These are phyloP conservation scores for Guadua angustifolia DNA, from an alignment of 176 grass and related monocot species.

Conservation along the genomic window DNA sequence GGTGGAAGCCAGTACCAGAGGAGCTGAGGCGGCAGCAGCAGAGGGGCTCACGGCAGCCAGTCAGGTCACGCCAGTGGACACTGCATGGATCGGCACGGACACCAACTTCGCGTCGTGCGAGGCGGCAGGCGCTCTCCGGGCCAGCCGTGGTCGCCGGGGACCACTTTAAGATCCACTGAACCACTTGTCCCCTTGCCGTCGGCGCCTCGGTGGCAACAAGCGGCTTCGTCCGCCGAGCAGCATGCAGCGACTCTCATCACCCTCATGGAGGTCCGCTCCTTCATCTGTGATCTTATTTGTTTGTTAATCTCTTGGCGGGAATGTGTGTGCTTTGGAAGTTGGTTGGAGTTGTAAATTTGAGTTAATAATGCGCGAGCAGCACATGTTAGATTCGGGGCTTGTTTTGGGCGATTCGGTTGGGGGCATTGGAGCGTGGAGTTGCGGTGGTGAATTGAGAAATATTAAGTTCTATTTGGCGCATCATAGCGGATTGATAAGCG, in stretches of 20 bases:
- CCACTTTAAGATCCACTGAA: slow-evolving; percentile 93
- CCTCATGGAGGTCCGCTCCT: slow-evolving; percentile 79
- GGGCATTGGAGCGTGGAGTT: background rate
- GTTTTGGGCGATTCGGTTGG: background rate
- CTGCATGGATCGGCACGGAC: slow-evolving; percentile 86
- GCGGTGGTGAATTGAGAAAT: slow-evolving; percentile 3
- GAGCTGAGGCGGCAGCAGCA: slow-evolving; percentile 69
- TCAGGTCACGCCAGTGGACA: slow-evolving; percentile 87
- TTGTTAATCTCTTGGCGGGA: background rate
- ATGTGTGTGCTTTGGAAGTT: background rate
- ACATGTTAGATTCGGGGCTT: background rate
- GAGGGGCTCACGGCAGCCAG: slow-evolving; percentile 52
- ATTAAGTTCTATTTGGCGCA: background rate
- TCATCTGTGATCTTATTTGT: background rate
- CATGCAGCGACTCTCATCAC: slow-evolving; percentile 81
- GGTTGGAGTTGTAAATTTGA: slow-evolving; percentile 4
- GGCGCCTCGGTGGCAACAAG: slow-evolving; percentile 83
- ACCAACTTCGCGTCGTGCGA: slow-evolving; percentile 86
- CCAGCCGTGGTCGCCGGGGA: slow-evolving; percentile 88
- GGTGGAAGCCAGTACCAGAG: too few species aligned
- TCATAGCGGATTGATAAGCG: background rate
- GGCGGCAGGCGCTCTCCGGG: slow-evolving; percentile 87
- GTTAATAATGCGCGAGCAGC: background rate
- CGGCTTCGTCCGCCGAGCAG: slow-evolving; percentile 84
- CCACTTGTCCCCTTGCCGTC: slow-evolving; percentile 68